Percentiles rank a stretch among this genome's conserved stretches.
These are phyloP conservation scores for Sherardia arvensis DNA, from an alignment of 257 asterid genomes.

Conservation along the genomic window DNA sequence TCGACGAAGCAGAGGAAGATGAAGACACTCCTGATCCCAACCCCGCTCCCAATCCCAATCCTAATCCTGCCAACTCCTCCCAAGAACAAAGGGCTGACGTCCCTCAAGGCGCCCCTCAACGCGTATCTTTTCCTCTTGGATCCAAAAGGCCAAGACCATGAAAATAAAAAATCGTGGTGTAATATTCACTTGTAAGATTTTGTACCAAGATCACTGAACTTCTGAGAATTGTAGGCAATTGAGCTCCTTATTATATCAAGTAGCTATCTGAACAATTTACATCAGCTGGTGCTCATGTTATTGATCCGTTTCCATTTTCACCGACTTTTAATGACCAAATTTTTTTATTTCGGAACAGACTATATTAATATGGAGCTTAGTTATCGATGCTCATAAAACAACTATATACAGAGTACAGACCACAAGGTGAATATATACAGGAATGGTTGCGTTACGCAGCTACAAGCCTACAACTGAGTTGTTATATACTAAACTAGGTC, in stretches of 20 bases:
- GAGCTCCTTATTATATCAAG: too few species aligned
- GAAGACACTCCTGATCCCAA: constrained; percentile 39
- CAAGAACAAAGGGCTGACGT: constrained; percentile 39
- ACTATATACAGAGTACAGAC: constrained; percentile 37
- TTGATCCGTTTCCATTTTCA: too few species aligned
- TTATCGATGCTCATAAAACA: constrained; percentile 11
- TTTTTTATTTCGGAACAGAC: too few species aligned
- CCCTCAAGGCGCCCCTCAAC: constrained; percentile 58
- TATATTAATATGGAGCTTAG: background rate
- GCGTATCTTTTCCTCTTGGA: constrained; percentile 66
- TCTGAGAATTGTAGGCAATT: too few species aligned
- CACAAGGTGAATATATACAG: constrained; percentile 41
- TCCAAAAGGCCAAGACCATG: constrained; percentile 47
- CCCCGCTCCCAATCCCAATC: constrained; percentile 13
- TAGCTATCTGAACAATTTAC: too few species aligned
- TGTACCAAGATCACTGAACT: too few species aligned
- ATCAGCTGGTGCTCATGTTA: too few species aligned
- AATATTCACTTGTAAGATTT: too few species aligned
- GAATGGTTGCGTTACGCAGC: constrained; percentile 11
- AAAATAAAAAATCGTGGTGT: background rate
- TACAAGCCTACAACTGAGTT: background rate
- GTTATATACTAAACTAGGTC: constrained; percentile 17
- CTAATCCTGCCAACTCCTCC: constrained; percentile 21
- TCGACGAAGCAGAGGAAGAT: constrained; percentile 77
- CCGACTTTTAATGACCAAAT: too few species aligned